A percentile compares a stretch with the other conserved stretches of the same genome.
phyloP scores from a whole-genome alignment of 345 rosid species.

The Brassica cretica region DNA sequence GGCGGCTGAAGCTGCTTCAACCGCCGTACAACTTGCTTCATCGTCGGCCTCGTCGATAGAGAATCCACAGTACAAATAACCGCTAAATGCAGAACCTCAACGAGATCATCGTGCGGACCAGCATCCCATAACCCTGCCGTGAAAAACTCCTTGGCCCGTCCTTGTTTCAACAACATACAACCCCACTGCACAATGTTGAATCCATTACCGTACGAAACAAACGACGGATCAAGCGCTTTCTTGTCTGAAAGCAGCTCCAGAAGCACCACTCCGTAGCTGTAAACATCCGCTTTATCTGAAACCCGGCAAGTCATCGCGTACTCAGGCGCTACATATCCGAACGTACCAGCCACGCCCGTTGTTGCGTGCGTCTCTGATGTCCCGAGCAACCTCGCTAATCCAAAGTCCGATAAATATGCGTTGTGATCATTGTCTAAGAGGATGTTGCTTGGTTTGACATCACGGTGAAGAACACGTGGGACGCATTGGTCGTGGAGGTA shows the following conservation, averaged over 20 bases:
- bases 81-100: neutral
- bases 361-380: neutral
- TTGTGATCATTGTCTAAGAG: neutral
- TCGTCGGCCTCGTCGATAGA: neutral
- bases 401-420: neutral
- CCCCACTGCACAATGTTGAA: neutral
- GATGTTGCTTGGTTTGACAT: neutral
- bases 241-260: neutral
- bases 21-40: conserved; percentile 1
- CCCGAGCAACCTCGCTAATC: neutral
- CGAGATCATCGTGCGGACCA: conserved; percentile 2
- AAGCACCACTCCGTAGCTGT: conserved; percentile 1
- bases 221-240: neutral
- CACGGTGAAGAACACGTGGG: neutral
- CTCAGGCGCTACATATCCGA: neutral
- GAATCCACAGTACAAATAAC: neutral
- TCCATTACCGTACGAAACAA: neutral
- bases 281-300: neutral
- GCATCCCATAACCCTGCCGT: neutral
- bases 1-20: neutral
- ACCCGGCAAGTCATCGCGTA: neutral
- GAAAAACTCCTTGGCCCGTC: conserved; percentile 1
- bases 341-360: neutral
- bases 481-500: neutral
- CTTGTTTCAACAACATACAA: neutral